These are phyloP conservation scores for Saccharomyces pastorianus DNA, from an alignment of 1,139 yeast genomes.

Conservation along the genomic window DNA sequence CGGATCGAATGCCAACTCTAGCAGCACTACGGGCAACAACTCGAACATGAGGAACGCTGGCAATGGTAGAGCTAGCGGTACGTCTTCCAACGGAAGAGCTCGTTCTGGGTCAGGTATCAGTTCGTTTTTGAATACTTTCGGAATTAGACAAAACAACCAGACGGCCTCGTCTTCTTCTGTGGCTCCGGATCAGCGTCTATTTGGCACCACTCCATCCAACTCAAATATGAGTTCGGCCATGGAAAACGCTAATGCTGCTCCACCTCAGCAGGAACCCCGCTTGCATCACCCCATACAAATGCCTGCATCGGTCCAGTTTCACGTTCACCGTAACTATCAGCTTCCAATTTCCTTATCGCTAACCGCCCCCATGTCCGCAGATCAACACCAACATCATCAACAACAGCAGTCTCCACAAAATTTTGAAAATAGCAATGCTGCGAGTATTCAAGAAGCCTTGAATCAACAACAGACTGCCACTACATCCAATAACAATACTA, in stretches of 20 bases:
- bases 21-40: neutral
- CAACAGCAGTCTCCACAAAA: neutral
- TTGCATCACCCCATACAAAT: neutral
- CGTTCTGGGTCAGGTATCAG: slow-evolving; percentile 13
- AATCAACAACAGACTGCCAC: neutral
- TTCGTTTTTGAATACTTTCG: slow-evolving; percentile 22
- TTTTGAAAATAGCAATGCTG: neutral
- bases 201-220: slow-evolving; percentile 1
- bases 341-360: slow-evolving; percentile 4
- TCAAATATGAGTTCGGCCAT: neutral
- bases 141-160: slow-evolving; percentile 20
- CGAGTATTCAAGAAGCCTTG: slow-evolving; percentile 1
- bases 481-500: too few relatives aligned
- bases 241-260: neutral
- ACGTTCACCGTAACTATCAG: slow-evolving; percentile 1
- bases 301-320: neutral
- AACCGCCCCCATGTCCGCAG: neutral
- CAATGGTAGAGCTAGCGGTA: neutral
- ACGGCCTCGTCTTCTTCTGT: neutral
- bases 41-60: neutral
- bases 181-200: slow-evolving; percentile 1
- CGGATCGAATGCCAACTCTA: neutral
- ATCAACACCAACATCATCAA: too few relatives aligned
- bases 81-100: neutral
- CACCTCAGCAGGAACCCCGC: neutral